These are phyloP conservation scores for Sutorius eximius DNA, from an alignment of 1,284 basidiomycete genomes.

Conservation along the genomic window DNA sequence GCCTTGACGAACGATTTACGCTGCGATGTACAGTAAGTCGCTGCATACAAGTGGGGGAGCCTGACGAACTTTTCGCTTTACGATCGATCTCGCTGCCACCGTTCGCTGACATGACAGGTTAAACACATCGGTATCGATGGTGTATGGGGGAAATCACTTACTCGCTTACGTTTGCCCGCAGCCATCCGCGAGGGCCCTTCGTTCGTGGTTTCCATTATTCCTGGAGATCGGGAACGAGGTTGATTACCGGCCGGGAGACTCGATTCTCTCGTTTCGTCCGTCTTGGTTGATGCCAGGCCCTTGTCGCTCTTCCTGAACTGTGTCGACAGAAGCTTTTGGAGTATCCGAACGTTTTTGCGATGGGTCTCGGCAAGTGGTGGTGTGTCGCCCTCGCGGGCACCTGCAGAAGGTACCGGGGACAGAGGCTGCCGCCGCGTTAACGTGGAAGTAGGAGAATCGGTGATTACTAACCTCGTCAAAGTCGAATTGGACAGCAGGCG, in stretches of 20 bases:
- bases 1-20: background rate
- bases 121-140: accelerated
- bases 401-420: too few relatives aligned
- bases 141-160: background rate
- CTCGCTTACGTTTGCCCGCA: background rate
- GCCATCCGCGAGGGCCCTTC: background rate
- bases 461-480: background rate
- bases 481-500: background rate
- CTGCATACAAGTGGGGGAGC: background rate
- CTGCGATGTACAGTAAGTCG: background rate
- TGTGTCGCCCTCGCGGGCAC: too few relatives aligned
- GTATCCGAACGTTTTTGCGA: background rate
- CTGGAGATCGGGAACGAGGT: background rate
- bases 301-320: background rate
- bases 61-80: background rate
- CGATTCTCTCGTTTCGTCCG: background rate
- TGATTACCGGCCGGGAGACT: background rate
- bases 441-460: background rate
- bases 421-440: too few relatives aligned
- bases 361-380: too few relatives aligned
- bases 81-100: background rate
- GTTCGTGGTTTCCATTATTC: background rate
- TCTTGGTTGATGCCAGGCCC: background rate
- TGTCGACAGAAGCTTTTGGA: background rate
- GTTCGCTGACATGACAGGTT: background rate